A percentile compares a stretch with the other conserved stretches of the same genome.
phyloP scores from a whole-genome alignment of 306 rosid species.

The Prunus dulcis region DNA sequence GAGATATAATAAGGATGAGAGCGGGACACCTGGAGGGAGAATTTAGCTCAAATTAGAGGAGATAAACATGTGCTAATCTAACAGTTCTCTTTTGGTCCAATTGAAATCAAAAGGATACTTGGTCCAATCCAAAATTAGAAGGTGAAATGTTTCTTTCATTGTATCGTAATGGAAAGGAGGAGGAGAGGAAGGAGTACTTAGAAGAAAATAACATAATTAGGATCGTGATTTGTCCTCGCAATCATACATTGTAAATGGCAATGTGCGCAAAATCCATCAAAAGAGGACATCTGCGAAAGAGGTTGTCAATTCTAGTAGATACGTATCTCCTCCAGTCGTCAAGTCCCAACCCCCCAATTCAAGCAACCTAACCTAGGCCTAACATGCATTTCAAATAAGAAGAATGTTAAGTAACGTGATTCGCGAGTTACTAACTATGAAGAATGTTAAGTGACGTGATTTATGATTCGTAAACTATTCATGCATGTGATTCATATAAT shows the following conservation, averaged over 20 bases:
- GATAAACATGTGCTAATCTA: background rate
- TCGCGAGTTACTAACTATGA: accelerated
- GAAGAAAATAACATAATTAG: background rate
- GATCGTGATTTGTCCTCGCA: background rate
- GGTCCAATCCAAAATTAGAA: background rate
- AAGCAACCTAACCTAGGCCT: background rate
- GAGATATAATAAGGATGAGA: background rate
- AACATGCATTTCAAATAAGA: too few relatives aligned
- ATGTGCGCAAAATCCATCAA: background rate
- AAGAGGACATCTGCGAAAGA: background rate
- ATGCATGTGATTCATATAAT: too few relatives aligned
- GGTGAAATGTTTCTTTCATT: background rate
- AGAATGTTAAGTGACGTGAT: too few relatives aligned
- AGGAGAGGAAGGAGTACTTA: background rate
- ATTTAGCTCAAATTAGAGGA: background rate
- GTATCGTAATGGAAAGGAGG: background rate
- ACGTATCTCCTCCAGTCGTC: background rate
- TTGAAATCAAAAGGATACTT: too few relatives aligned
- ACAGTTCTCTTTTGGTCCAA: background rate
- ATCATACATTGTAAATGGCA: background rate
- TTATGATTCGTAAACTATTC: accelerated
- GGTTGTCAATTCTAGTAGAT: background rate
- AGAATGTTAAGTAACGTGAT: too few relatives aligned
- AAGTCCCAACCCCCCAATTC: background rate
- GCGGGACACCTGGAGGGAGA: background rate